These are phyloP conservation scores for Xylaria scruposa DNA, from an alignment of 495 filamentous ascomycete genomes.

Conservation along the genomic window DNA sequence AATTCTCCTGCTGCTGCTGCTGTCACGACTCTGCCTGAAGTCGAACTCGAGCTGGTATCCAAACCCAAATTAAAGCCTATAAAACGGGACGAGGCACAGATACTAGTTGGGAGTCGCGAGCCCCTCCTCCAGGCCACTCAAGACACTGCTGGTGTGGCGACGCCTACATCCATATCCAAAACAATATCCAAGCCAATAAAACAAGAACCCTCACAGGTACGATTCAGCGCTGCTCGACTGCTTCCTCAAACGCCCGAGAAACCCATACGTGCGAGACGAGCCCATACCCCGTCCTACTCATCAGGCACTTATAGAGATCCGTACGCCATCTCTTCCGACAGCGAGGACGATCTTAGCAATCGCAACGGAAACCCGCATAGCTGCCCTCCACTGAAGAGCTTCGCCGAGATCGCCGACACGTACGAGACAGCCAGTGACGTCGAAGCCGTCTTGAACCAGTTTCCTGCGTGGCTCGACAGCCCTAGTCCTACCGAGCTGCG, in stretches of 20 bases:
- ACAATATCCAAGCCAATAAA: background rate
- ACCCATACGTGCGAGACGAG: background rate
- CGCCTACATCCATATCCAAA: background rate
- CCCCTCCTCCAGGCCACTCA: background rate
- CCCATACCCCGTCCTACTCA: background rate
- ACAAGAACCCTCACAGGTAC: background rate
- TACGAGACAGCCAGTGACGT: slow-evolving; percentile 19
- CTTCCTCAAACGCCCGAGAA: background rate
- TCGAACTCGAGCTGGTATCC: background rate
- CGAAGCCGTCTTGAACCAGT: slow-evolving; percentile 14
- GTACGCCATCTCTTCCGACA: slow-evolving; percentile 23
- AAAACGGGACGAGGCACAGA: background rate
- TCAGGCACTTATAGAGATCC: slow-evolving; percentile 4
- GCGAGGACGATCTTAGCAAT: background rate
- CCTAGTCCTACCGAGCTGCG: slow-evolving; percentile 7
- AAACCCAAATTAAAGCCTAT: background rate
- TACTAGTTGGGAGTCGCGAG: background rate
- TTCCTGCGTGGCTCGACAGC: slow-evolving; percentile 11
- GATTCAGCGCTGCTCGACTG: no score
- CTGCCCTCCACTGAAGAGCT: background rate
- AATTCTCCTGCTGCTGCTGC: background rate
- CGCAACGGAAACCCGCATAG: background rate
- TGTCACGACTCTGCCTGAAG: background rate
- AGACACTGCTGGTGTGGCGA: background rate
- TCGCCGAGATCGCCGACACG: background rate